Conservation (phyloP, 805 yeast genomes). For the Nakazawaea ambrosiae region DNA sequence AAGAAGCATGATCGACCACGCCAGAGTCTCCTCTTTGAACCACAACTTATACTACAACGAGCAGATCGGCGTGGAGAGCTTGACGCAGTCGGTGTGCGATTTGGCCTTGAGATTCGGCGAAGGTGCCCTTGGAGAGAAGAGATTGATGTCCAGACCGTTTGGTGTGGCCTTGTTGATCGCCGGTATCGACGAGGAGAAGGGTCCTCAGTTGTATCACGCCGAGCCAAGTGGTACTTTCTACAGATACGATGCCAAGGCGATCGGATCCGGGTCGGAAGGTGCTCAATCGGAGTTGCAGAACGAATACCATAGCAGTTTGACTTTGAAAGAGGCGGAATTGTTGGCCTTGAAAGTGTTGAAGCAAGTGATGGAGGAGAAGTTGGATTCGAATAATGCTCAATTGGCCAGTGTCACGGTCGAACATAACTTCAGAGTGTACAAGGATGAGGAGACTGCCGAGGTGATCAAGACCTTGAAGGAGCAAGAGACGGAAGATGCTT, state of each 20-base stretch:
- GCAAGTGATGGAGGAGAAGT: slow-evolving; percentile 98
- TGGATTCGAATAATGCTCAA: slow-evolving; percentile 93
- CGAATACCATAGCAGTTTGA: slow-evolving; percentile 89
- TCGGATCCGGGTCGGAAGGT: slow-evolving; percentile 98
- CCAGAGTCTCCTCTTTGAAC: slow-evolving; percentile 81
- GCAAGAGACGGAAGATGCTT: slow-evolving; percentile 51
- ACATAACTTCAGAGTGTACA: slow-evolving; percentile 79
- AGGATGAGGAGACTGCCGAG: slow-evolving; percentile 73
- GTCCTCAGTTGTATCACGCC: slow-evolving; percentile 96
- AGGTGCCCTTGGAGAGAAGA: slow-evolving; percentile 93
- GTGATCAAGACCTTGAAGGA: slow-evolving; percentile 74
- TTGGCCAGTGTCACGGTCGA: slow-evolving; percentile 86
- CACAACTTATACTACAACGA: slow-evolving; percentile 91
- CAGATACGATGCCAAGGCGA: slow-evolving; percentile 96
- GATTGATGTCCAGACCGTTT: slow-evolving; percentile 95
- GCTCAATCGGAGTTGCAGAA: slow-evolving; percentile 97
- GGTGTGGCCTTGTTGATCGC: slow-evolving; percentile 97
- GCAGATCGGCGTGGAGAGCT: slow-evolving; percentile 82
- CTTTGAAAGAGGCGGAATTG: slow-evolving; percentile 88
- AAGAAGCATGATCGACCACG: slow-evolving; percentile 97
- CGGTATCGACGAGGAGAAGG: slow-evolving; percentile 86
- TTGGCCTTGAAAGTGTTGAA: slow-evolving; percentile 82
- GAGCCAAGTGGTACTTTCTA: slow-evolving; percentile 99
- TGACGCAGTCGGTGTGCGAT: slow-evolving; percentile 96
- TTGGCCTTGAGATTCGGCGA: slow-evolving; percentile 95